phyloP scores from a whole-genome alignment of 305 asterid genomes.

The Fraxinus angustifolia region DNA sequence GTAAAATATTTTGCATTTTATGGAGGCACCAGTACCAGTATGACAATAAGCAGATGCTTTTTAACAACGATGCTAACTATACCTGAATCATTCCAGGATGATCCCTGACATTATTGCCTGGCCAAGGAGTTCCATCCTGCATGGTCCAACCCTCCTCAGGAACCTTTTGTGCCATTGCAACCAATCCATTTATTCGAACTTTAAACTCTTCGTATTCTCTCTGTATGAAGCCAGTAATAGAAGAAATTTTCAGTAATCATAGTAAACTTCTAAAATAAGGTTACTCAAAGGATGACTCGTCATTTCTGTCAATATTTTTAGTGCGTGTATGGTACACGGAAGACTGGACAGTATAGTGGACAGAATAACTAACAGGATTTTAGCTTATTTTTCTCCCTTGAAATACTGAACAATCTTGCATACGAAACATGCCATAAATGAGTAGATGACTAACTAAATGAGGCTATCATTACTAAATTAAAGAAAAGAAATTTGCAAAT shows the following conservation, averaged over 20 bases:
- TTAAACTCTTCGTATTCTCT: constrained; percentile 95
- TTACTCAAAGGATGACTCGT: neutral
- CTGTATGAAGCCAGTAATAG: constrained; percentile 38
- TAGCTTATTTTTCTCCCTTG: neutral
- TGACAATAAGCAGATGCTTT: neutral
- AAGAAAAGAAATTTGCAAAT: neutral
- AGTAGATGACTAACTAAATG: neutral
- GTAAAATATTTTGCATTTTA: neutral
- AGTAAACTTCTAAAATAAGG: neutral
- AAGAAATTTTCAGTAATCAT: constrained; percentile 5
- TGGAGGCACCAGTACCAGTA: neutral
- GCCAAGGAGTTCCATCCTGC: constrained; percentile 99
- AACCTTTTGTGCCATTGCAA: constrained; percentile 86
- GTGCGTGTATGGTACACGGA: neutral
- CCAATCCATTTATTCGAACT: constrained; percentile 78
- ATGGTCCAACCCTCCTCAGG: constrained; percentile 99
- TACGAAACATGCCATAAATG: neutral
- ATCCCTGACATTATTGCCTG: constrained; percentile 90
- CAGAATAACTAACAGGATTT: neutral
- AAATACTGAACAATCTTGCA: neutral
- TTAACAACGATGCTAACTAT: constrained; percentile 6
- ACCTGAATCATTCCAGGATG: constrained; percentile 99
- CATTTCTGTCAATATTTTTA: neutral
- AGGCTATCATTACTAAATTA: neutral
- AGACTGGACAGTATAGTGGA: neutral